Evolutionary conservation across 2,329 filamentous ascomycete genomes (phyloP).

Genomic region (Aspergillus thermomutatus): DNA sequence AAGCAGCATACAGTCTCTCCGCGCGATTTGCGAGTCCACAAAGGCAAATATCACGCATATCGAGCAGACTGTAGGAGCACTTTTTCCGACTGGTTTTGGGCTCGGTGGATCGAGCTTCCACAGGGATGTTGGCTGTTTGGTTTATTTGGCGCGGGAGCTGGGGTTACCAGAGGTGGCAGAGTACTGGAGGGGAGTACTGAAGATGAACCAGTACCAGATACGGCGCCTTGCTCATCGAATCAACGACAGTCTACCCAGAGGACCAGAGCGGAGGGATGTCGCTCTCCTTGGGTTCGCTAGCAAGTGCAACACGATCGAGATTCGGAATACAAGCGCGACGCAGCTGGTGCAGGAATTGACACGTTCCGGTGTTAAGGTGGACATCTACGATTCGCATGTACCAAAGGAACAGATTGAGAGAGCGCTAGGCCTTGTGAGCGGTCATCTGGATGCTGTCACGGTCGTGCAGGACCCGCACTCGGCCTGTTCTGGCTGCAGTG

Average conservation of each 20-base stretch:
- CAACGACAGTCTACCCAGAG: background rate
- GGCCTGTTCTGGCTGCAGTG: slow-evolving; percentile 10
- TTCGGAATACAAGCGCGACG: background rate
- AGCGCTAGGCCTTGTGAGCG: background rate
- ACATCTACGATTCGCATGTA: slow-evolving; percentile 4
- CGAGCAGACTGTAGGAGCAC: slow-evolving; percentile 8
- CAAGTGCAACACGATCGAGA: background rate
- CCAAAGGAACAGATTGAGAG: slow-evolving; percentile 1
- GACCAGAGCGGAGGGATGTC: slow-evolving; percentile 1
- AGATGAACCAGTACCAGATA: slow-evolving; percentile 10
- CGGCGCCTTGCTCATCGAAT: slow-evolving; percentile 5
- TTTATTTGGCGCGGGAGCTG: slow-evolving; percentile 16
- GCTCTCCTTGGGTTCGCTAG: slow-evolving; percentile 7
- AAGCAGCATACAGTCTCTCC: slow-evolving; percentile 7
- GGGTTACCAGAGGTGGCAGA: slow-evolving; percentile 15
- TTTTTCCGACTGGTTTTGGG: background rate
- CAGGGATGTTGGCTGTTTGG: slow-evolving; percentile 14
- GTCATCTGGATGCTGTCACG: slow-evolving; percentile 1
- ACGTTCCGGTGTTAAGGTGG: slow-evolving; percentile 4
- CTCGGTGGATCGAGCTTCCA: slow-evolving; percentile 2
- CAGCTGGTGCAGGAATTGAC: slow-evolving; percentile 5
- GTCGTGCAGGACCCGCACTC: slow-evolving; percentile 8
- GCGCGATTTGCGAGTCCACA: slow-evolving; percentile 11
- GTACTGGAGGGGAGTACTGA: slow-evolving; percentile 16
- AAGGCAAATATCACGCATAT: slow-evolving; percentile 14